These are phyloP conservation scores for Backusella macrospora DNA, from an alignment of 192 early-diverging fungal species.

Conservation along the genomic window DNA sequence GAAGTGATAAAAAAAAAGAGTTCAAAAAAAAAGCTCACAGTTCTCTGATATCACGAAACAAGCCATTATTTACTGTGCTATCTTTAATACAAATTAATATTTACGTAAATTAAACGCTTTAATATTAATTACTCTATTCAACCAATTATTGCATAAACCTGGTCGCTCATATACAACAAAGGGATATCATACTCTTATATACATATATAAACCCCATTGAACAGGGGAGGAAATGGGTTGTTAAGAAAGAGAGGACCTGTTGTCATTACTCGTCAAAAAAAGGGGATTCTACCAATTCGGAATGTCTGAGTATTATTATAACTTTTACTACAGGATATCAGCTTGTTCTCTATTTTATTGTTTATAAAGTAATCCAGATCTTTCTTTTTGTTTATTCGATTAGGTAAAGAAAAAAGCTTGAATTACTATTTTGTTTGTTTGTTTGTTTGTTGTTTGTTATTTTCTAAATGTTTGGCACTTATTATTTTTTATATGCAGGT, in stretches of 20 bases:
- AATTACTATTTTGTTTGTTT: background rate
- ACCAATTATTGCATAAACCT: background rate
- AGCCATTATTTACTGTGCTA: no score
- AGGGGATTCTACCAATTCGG: background rate
- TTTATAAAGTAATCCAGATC: no score
- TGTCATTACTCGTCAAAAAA: background rate
- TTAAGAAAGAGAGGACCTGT: background rate
- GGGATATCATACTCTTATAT: background rate
- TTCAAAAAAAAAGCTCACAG: no score
- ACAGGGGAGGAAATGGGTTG: background rate
- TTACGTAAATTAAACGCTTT: no score
- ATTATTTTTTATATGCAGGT: background rate
- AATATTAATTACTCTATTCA: background rate
- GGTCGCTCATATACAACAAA: background rate
- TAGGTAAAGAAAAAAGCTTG: no score
- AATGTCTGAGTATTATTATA: background rate
- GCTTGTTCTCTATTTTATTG: background rate
- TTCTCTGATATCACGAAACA: no score
- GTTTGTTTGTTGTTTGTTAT: background rate
- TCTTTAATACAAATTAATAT: no score
- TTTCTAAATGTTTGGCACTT: background rate
- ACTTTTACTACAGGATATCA: background rate
- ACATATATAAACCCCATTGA: background rate
- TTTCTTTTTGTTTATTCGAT: no score
- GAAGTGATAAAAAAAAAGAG: no score